These are phyloP conservation scores for Flueggea neowawraea DNA, from an alignment of 441 rosid genomes.

Conservation along the genomic window DNA sequence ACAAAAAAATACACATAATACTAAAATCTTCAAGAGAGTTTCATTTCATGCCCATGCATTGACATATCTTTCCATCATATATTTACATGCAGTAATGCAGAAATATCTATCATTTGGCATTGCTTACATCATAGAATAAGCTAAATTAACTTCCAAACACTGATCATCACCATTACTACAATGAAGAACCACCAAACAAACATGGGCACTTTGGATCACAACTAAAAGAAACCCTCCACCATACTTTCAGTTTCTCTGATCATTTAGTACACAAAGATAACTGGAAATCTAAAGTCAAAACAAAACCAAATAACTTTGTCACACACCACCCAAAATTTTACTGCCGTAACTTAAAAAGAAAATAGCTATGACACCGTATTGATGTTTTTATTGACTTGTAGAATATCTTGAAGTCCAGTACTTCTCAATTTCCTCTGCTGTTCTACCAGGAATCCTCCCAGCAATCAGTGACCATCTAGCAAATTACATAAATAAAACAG, in stretches of 20 bases:
- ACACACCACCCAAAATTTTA: conserved; percentile 11
- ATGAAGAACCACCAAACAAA: conserved; percentile 9
- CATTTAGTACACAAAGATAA: background rate
- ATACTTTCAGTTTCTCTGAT: background rate
- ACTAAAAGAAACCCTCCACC: background rate
- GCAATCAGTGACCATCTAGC: conserved; percentile 50
- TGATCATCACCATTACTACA: conserved; percentile 1
- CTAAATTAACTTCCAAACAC: background rate
- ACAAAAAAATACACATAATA: no score
- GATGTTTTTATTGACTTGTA: conserved; percentile 13
- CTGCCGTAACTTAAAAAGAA: background rate
- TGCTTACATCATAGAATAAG: no score
- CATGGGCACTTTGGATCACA: background rate
- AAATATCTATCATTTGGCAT: background rate
- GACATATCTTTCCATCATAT: background rate
- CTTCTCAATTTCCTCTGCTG: conserved; percentile 8
- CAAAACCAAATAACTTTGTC: background rate
- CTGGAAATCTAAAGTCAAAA: background rate
- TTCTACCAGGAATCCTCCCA: conserved; percentile 56
- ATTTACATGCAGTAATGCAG: background rate
- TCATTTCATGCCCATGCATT: background rate
- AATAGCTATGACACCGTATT: background rate
- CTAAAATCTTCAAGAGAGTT: no score
- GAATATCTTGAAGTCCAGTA: conserved; percentile 5
- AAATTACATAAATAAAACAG: no score